Conservation (phyloP, 176 grass and related monocot genomes). For the Metroxylon sagu region DNA sequence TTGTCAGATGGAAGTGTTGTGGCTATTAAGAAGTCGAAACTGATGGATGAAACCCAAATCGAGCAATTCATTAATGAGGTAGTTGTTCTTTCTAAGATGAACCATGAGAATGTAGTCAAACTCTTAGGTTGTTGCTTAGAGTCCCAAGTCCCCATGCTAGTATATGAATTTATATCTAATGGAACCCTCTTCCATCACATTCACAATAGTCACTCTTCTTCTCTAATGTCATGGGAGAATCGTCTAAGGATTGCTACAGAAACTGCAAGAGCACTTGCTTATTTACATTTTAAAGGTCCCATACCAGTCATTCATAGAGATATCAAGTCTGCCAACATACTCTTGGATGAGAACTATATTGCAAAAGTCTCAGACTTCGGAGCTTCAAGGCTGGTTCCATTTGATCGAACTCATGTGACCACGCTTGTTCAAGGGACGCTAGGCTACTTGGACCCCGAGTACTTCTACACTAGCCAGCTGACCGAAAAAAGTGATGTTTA, state of each 20-base stretch:
- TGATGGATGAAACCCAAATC: constrained; percentile 40
- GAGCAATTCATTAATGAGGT: constrained; percentile 62
- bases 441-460: constrained; percentile 61
- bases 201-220: constrained; percentile 15
- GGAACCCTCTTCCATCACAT: constrained; percentile 44
- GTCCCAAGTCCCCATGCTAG: constrained; percentile 41
- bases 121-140: constrained; percentile 63
- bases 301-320: constrained; percentile 49
- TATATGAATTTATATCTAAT: constrained; percentile 62
- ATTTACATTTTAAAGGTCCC: constrained; percentile 34
- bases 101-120: constrained; percentile 46
- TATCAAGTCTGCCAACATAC: constrained; percentile 57
- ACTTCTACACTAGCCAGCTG: constrained; percentile 47
- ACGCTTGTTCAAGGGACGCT: constrained; percentile 52
- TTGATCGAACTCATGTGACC: constrained; percentile 48
- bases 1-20: constrained; percentile 27
- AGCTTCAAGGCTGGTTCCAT: constrained; percentile 44
- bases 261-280: constrained; percentile 44
- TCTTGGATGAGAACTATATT: constrained; percentile 31
- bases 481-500: constrained; percentile 65
- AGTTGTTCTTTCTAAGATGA: constrained; percentile 43
- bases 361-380: constrained; percentile 64
- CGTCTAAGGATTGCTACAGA: constrained; percentile 48
- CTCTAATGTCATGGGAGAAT: constrained; percentile 28
- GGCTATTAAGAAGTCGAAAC: constrained; percentile 45